phyloP scores from a whole-genome alignment of 495 filamentous ascomycete genomes.

The Penicillium flavigenum region DNA sequence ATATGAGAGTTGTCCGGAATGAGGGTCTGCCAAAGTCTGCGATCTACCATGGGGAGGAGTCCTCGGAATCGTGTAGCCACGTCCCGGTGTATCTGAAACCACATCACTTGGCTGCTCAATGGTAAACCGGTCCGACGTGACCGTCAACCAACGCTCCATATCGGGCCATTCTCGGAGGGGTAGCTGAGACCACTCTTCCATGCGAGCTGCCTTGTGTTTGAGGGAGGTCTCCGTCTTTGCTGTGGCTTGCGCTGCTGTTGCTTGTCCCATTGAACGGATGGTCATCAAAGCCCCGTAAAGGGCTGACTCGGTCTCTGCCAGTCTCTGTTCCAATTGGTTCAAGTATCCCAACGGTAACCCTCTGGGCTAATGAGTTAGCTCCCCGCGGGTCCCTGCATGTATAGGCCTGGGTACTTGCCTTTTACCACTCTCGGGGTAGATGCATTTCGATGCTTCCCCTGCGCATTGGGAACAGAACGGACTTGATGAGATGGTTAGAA shows the following conservation, averaged over 20 bases:
- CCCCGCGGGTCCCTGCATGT: slow-evolving; percentile 1
- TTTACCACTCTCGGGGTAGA: slow-evolving; percentile 33
- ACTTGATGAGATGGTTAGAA: slow-evolving; percentile 6
- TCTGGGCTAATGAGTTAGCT: slow-evolving; percentile 13
- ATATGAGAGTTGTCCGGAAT: slow-evolving; percentile 3
- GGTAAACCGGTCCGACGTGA: slow-evolving; percentile 21
- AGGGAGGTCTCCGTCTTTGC: slow-evolving; percentile 16
- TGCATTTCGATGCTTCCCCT: slow-evolving; percentile 29
- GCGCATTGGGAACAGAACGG: slow-evolving; percentile 33
- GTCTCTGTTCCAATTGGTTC: slow-evolving; percentile 32
- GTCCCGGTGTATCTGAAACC: background rate
- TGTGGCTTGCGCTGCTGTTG: slow-evolving; percentile 11
- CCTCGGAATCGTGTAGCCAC: slow-evolving; percentile 8
- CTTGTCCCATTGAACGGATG: slow-evolving; percentile 20
- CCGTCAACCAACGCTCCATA: slow-evolving; percentile 25
- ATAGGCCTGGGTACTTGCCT: slow-evolving; percentile 15
- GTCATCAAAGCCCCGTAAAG: slow-evolving; percentile 29
- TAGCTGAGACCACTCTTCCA: slow-evolving; percentile 31
- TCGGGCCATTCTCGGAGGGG: slow-evolving; percentile 26
- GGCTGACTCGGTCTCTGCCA: slow-evolving; percentile 31
- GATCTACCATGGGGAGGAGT: slow-evolving; percentile 3
- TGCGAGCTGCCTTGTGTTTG: slow-evolving; percentile 28
- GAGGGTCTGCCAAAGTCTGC: background rate
- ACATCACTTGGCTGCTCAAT: slow-evolving; percentile 6
- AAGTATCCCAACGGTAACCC: slow-evolving; percentile 32